Evolutionary conservation across 495 filamentous ascomycete genomes (phyloP), one percentile per base, ranked within the genome.

Genomic region (Durotheca rogersii): DNA sequence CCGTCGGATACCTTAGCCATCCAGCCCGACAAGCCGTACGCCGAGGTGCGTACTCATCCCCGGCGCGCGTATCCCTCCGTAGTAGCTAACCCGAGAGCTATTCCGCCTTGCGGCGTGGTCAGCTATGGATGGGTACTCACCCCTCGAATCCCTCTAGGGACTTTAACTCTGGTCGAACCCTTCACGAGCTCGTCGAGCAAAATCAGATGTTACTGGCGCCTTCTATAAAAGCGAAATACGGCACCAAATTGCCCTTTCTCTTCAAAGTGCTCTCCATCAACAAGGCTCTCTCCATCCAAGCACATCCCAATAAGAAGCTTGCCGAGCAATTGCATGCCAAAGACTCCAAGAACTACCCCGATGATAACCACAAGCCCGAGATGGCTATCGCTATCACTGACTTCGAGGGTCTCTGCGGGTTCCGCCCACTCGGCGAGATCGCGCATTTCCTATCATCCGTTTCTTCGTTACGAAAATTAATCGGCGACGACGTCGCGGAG

Each of bases 91-190:
- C 36, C 39, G 39, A 18, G n/a, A 41, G 11, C 7, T 27, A 18
- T 29, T 19, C n/a, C n/a, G n/a, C n/a, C n/a, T n/a, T n/a, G n/a
- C n/a, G n/a, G 12, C 4, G n/a, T 47, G 45, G 30, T 20, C 66
- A 95, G 89, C 73, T 98, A 61, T 98, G 93, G 93, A 97, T 98
- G 93, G 93, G 93, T 58, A 97, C 93, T 2, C 93, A 98, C 62
- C 93, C 92, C 17, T 94, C 89, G 31, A 86, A 95, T 50, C 93
- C 93, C 1, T 97, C 93, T 17, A 91, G 86, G 67, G 93, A 96
- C 62, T 61, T 94, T 39, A 71, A 79, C 48, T 93, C 93, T 2
- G 82, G 90, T 68, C 85, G 92, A 2, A 88, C 88, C 4, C 79
- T 98, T 11, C 86, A 96, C 51, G 91, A 96, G 47, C 76, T 97